Evolutionary conservation across 805 yeast species (phyloP).

Genomic region (Lipomyces yamadae): DNA sequence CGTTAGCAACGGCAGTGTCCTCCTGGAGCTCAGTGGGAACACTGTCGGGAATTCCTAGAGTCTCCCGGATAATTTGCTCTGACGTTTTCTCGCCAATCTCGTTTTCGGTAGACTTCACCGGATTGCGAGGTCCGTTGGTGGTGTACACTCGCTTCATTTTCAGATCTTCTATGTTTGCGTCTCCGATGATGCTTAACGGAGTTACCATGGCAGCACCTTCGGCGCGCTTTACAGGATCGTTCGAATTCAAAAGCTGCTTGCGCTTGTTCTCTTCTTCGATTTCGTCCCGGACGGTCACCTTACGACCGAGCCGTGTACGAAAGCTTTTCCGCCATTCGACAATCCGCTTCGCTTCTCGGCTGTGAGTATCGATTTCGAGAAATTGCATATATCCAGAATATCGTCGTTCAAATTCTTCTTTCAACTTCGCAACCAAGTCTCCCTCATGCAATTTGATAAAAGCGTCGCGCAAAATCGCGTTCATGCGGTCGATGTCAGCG

Average conservation of each 20-base stretch:
- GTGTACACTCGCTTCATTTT: conserved; percentile 12
- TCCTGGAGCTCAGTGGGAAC: conserved; percentile 13
- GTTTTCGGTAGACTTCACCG: conserved; percentile 45
- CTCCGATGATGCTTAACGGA: conserved; percentile 60
- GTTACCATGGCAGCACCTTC: conserved; percentile 65
- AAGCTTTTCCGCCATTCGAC: conserved; percentile 37
- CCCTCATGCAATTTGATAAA: conserved; percentile 78
- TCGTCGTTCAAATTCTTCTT: conserved; percentile 79
- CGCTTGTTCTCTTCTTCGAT: conserved; percentile 70
- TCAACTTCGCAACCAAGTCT: conserved; percentile 70
- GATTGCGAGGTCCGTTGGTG: conserved; percentile 11
- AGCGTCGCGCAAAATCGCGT: conserved; percentile 68
- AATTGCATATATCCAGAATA: conserved; percentile 73
- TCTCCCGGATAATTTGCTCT: conserved; percentile 39
- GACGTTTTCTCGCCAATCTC: conserved; percentile 43
- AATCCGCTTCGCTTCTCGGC: conserved; percentile 59
- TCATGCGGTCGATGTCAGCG: conserved; percentile 74
- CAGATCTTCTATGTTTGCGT: conserved; percentile 18
- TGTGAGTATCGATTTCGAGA: conserved; percentile 57
- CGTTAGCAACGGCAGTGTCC: conserved; percentile 32
- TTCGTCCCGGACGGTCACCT: conserved; percentile 72
- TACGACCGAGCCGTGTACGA: conserved; percentile 52
- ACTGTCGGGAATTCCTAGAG: conserved; percentile 19
- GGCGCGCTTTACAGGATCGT: conserved; percentile 54
- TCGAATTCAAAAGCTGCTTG: conserved; percentile 58